Percentiles rank a stretch among this genome's conserved stretches.
Evolutionary conservation across 768 basidiomycete species (phyloP).

Genomic region (Rhizopogon rudus): DNA sequence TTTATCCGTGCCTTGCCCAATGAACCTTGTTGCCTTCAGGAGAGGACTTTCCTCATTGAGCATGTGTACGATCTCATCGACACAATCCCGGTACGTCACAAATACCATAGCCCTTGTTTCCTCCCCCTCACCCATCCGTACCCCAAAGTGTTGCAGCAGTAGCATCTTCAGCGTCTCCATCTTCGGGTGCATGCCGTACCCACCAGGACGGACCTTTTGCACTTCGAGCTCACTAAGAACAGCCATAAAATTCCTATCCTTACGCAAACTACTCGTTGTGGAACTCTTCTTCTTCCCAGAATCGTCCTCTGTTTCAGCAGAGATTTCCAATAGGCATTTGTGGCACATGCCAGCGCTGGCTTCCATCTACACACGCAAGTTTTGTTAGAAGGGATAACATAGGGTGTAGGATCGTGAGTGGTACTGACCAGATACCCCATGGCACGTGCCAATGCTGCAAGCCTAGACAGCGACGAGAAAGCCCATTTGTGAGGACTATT

Average conservation of each 20-base stretch:
- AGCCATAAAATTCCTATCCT: slow-evolving; percentile 56
- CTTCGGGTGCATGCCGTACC: slow-evolving; percentile 80
- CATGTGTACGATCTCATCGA: slow-evolving; percentile 84
- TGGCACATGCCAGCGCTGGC: slow-evolving; percentile 80
- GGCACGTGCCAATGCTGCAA: slow-evolving; percentile 65
- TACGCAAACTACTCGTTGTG: slow-evolving; percentile 37
- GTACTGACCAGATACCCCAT: slow-evolving; percentile 81
- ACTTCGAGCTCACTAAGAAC: slow-evolving; percentile 64
- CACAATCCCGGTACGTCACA: slow-evolving; percentile 82
- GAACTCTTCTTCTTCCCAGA: slow-evolving; percentile 33
- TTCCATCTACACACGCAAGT: slow-evolving; percentile 53
- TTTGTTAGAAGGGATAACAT: not conserved
- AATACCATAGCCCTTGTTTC: slow-evolving; percentile 90
- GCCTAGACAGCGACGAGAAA: slow-evolving; percentile 42
- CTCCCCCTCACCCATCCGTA: slow-evolving; percentile 33
- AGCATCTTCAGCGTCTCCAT: slow-evolving; percentile 78
- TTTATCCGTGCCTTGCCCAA: slow-evolving; percentile 86
- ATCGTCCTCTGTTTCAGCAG: slow-evolving; percentile 32
- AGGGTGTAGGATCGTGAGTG: not conserved
- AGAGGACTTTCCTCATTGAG: slow-evolving; percentile 74
- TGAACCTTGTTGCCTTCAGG: slow-evolving; percentile 78
- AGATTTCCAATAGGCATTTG: slow-evolving; percentile 49
- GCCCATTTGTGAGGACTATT: slow-evolving; percentile 40
- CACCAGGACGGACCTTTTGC: slow-evolving; percentile 39
- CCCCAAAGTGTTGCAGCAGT: slow-evolving; percentile 71